Base-by-base conservation (phyloP, 208 protist species). In the Histomonas meleagridis region DNA sequence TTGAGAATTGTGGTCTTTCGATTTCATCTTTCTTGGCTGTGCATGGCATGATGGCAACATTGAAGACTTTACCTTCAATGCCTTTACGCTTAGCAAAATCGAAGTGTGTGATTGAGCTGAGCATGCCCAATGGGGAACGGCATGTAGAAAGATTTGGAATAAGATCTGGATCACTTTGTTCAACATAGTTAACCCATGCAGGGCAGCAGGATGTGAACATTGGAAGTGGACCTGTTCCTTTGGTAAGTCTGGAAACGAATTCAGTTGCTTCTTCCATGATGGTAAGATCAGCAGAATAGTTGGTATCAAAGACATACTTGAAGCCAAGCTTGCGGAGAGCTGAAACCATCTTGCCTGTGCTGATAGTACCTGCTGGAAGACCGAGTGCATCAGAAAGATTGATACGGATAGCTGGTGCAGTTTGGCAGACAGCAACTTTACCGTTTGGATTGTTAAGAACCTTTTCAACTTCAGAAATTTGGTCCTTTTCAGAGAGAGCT, bases 221-320 rank as follows among this genome's bases (percentile, higher is more conserved):
- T 28, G 93, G 93, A 62, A 94, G 70, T 21, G 53, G 49, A 49
- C 23, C 92, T 53, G 49, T 62, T 40, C 35, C 32, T 21, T 90
- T 23, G 69, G 92, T 92, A 21, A 94, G 16, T 0, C 93, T 38
- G 0, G 79, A 7, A 16, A 93, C n/a, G 26, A 94, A 55, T 86
- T 94, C 94, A 51, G 21, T 62, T 10, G 90, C 93, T 90, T 94
- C 94, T 91, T 94, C 94, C 55, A 94, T 90, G 53, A 94, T 94
- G 1, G 94, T 94, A 12, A 94, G n/a, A 35, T 94, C 94, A n/a
- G 94, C 94, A 0, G 55, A 51, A 48, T 91, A 94, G 51, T 94
- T 94, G 4, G 93, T 94, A 69, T 94, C 94, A 70, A 94, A 94
- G 53, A 94, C 94, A 72, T 93, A 94, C 46, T 94, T 65, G 57